Evolutionary conservation across 805 yeast species (phyloP).

Genomic region (Candida manassasensis): DNA sequence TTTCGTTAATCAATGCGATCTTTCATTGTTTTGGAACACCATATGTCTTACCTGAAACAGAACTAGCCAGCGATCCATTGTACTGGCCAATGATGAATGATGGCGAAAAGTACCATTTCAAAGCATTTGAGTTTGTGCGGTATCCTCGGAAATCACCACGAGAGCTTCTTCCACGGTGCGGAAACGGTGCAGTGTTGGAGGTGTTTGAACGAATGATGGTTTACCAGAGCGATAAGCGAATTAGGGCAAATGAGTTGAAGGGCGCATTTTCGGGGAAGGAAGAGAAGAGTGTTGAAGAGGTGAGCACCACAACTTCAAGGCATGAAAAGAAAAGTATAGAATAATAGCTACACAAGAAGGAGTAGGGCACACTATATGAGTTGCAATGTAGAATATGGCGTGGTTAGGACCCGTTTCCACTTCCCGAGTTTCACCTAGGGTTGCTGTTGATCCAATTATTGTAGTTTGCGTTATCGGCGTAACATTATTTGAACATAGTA

Average conservation of each 20-base stretch:
- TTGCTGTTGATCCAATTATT: no score
- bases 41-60: conserved; percentile 9
- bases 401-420: no score
- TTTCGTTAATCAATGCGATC: conserved; percentile 52
- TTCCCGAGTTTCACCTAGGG: no score
- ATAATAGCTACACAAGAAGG: no score
- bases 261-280: no score
- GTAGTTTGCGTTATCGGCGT: no score
- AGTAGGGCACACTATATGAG: no score
- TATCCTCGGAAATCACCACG: conserved; percentile 6
- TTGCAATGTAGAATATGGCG: no score
- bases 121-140: conserved; percentile 19
- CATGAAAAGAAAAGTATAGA: no score
- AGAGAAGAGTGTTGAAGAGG: no score
- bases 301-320: no score
- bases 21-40: conserved; percentile 65
- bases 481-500: no score
- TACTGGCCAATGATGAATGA: conserved; percentile 35
- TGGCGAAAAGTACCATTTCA: conserved; percentile 24
- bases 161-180: conserved; percentile 15
- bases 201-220: conserved; percentile 42
- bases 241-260: conserved; percentile 10
- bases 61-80: conserved; percentile 8
- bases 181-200: conserved; percentile 11
- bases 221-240: conserved; percentile 25